Evolutionary conservation across 352 stramenopile species (phyloP).

Genomic region (Globisporangium sylvaticum): DNA sequence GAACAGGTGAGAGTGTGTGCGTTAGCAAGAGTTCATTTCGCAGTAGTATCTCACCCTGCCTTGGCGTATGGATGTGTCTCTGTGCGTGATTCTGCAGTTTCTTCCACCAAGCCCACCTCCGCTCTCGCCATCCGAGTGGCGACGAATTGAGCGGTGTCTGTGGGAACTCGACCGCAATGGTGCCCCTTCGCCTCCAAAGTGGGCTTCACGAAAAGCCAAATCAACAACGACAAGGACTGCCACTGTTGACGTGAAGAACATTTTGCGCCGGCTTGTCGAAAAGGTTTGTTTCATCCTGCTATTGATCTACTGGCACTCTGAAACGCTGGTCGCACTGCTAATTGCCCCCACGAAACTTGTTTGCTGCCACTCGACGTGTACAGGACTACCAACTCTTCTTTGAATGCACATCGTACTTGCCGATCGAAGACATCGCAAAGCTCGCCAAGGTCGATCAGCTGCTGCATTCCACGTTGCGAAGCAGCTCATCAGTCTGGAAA

Average conservation of each 20-base stretch:
- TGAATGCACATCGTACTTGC: constrained; percentile 40
- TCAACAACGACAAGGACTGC: background rate
- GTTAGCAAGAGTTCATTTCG: background rate
- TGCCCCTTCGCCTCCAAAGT: constrained; percentile 7
- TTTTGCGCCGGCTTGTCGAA: background rate
- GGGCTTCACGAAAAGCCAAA: background rate
- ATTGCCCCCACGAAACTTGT: too few relatives aligned
- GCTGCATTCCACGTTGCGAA: constrained; percentile 14
- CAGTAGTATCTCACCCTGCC: constrained; percentile 1
- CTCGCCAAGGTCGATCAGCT: constrained; percentile 29
- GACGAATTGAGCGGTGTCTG: constrained; percentile 47
- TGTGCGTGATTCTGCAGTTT: background rate
- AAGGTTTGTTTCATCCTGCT: background rate
- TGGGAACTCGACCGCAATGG: constrained; percentile 49
- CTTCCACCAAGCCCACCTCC: constrained; percentile 6
- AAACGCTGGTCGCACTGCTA: too few relatives aligned
- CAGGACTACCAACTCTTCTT: constrained; percentile 34
- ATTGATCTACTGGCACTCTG: too few relatives aligned
- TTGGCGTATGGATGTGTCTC: too few relatives aligned
- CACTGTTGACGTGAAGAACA: background rate
- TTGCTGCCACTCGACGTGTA: background rate
- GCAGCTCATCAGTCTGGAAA: constrained; percentile 66
- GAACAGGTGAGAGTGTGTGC: background rate
- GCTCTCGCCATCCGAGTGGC: constrained; percentile 37
- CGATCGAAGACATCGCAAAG: constrained; percentile 39